Evolutionary conservation across 2,329 filamentous ascomycete genomes (phyloP).

Genomic region (Metarhizium anisopliae): DNA sequence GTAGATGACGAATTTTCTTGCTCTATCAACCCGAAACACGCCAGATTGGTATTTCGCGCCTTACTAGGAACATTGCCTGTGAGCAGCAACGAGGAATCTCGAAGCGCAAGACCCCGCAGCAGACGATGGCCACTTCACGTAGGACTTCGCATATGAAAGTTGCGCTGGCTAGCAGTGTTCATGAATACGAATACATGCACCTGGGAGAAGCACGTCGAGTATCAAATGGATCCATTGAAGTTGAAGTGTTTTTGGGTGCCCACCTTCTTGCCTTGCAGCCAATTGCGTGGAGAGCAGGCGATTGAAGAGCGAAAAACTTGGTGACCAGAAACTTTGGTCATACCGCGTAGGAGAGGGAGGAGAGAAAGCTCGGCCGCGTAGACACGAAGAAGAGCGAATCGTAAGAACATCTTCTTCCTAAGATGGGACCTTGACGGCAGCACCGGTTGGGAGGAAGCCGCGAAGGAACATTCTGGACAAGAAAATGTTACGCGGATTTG

Average conservation of each 20-base stretch:
- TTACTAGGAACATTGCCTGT: background rate
- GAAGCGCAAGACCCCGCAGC: background rate
- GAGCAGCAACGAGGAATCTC: background rate
- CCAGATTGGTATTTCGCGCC: background rate
- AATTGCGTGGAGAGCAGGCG: too few species aligned
- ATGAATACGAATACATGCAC: slow-evolving; percentile 1
- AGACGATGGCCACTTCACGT: background rate
- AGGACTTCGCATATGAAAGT: background rate
- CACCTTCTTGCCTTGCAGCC: too few species aligned
- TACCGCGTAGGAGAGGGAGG: too few species aligned
- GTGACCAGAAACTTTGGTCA: too few species aligned
- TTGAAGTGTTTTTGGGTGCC: too few species aligned
- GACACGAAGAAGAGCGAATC: background rate
- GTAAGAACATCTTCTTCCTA: too few species aligned
- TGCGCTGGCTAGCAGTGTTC: background rate
- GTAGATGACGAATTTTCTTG: background rate
- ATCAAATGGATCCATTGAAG: background rate
- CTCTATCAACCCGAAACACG: background rate
- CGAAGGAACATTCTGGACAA: slow-evolving; percentile 2
- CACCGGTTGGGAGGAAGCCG: background rate
- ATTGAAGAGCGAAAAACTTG: too few species aligned
- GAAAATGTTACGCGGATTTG: slow-evolving; percentile 1
- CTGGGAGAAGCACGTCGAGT: background rate
- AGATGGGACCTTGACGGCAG: too few species aligned
- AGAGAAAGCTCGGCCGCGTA: background rate